A percentile compares a stretch with the other conserved stretches of the same genome.
phyloP scores from a whole-genome alignment of 441 rosid species.

The Corymbia calophylla region DNA sequence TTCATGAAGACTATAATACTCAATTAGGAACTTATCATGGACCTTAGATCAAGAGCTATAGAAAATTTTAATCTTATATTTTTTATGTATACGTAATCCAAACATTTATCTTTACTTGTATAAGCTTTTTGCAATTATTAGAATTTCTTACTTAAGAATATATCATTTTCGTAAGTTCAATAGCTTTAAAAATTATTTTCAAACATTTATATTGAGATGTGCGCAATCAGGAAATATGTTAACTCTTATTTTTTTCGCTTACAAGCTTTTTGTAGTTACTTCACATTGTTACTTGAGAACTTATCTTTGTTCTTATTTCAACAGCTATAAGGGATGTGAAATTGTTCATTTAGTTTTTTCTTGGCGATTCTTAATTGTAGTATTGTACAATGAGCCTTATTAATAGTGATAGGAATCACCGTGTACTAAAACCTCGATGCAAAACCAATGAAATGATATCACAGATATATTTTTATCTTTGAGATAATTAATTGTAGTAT shows the following conservation, averaged over 20 bases:
- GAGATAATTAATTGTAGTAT: background rate
- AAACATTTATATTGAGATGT: background rate
- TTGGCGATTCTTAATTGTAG: background rate
- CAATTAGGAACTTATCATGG: background rate
- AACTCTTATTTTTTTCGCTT: background rate
- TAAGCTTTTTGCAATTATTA: background rate
- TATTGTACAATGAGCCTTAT: background rate
- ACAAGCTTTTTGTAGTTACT: background rate
- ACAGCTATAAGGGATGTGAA: background rate
- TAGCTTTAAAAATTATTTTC: background rate
- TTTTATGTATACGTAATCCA: background rate
- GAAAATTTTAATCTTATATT: background rate
- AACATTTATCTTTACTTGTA: background rate
- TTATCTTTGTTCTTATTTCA: background rate
- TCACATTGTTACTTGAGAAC: background rate
- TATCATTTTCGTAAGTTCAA: background rate
- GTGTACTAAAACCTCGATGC: background rate
- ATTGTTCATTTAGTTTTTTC: background rate
- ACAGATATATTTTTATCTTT: background rate
- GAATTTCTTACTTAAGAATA: background rate
- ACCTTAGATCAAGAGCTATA: background rate
- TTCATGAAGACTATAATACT: background rate
- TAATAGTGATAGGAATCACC: background rate
- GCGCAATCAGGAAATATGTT: background rate
- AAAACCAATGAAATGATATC: background rate